Percentiles rank a stretch among this genome's conserved stretches.
Evolutionary conservation across 208 protist species (phyloP).

Genomic region (Trypanosoma conorhini): DNA sequence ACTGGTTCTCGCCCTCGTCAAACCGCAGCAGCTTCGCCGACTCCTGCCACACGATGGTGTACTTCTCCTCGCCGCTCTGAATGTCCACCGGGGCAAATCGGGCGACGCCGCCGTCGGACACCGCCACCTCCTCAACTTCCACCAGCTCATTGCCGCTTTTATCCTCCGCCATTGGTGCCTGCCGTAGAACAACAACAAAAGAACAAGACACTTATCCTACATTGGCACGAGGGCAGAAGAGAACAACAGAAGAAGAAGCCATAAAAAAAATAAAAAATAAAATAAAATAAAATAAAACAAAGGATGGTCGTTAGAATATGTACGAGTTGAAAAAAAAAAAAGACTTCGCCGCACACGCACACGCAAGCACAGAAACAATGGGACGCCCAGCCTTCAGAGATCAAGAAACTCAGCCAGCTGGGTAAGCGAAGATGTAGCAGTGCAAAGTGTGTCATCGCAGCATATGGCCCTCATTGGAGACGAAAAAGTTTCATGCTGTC

Average conservation of each 20-base stretch:
- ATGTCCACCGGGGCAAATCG: conserved; percentile 80
- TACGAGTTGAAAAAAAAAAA: not conserved
- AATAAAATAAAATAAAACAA: conserved; percentile 6
- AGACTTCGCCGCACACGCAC: not conserved
- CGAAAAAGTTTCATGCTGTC: not conserved
- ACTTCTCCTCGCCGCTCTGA: conserved; percentile 87
- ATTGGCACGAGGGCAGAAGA: not conserved
- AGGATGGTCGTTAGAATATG: not conserved
- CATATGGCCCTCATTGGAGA: not conserved
- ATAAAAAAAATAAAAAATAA: conserved; percentile 3
- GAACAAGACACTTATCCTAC: not conserved
- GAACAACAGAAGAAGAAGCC: conserved; percentile 1
- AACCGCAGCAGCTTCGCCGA: conserved; percentile 86
- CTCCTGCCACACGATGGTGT: conserved; percentile 70
- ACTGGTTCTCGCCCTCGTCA: conserved; percentile 92
- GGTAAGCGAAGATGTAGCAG: not conserved
- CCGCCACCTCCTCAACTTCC: conserved; percentile 88
- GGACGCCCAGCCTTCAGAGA: conserved; percentile 6
- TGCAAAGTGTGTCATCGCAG: not conserved
- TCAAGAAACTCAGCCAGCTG: conserved; percentile 23
- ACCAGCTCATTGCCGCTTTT: conserved; percentile 82
- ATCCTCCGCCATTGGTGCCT: conserved; percentile 35
- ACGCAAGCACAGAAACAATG: not conserved
- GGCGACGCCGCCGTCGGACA: conserved; percentile 83
- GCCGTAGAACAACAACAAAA: not conserved